phyloP scores from a whole-genome alignment of 371 early-diverging fungal genomes.

The Lichtheimia ornata region DNA sequence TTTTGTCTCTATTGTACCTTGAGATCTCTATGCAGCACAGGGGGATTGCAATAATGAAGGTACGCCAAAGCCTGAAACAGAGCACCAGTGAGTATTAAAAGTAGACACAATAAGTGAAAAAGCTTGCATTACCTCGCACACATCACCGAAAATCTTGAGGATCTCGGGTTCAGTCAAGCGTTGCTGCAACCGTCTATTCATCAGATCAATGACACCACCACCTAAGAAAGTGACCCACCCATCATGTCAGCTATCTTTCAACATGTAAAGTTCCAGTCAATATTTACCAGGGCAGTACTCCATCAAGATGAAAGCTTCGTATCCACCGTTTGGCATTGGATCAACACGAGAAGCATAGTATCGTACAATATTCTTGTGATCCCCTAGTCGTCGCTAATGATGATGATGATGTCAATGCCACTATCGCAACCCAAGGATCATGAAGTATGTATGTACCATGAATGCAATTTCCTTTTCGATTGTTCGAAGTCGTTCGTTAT shows the following conservation, averaged over 20 bases:
- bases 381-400: slow-evolving; percentile 66
- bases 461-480: slow-evolving; percentile 75
- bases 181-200: slow-evolving; percentile 76
- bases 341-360: slow-evolving; percentile 76
- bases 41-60: slow-evolving; percentile 80
- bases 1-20: slow-evolving; percentile 58
- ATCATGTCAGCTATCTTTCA: not conserved
- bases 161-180: slow-evolving; percentile 82
- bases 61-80: slow-evolving; percentile 77
- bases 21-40: slow-evolving; percentile 84
- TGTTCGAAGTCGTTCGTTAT: slow-evolving; percentile 62
- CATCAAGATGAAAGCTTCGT: slow-evolving; percentile 85
- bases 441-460: slow-evolving; percentile 57
- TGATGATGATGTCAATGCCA: not conserved
- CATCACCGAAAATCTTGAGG: slow-evolving; percentile 81
- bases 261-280: not conserved
- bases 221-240: slow-evolving; percentile 34
- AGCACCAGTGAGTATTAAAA: not conserved
- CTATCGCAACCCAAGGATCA: not conserved
- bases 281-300: slow-evolving; percentile 82
- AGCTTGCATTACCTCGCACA: slow-evolving; percentile 62
- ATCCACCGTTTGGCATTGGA: slow-evolving; percentile 64
- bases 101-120: not conserved
- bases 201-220: slow-evolving; percentile 84
- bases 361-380: slow-evolving; percentile 82